Percentiles rank a stretch among this genome's conserved stretches.
Conservation (phyloP, 208 protist species). For the Lotmaria passim region DNA sequence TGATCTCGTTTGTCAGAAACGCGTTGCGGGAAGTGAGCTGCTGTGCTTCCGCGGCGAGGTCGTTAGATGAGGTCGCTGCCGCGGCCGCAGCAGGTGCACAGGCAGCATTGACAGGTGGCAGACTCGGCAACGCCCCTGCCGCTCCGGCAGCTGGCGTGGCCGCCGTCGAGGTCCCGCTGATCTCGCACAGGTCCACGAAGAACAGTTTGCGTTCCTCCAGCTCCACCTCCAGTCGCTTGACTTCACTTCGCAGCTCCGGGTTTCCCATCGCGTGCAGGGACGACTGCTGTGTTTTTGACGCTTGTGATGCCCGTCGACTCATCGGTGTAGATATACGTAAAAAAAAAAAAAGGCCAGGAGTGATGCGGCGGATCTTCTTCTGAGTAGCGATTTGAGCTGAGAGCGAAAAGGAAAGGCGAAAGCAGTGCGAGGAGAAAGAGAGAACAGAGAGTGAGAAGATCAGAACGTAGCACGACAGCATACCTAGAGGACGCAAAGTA, state of each 20-base stretch:
- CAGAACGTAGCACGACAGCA: too few species aligned
- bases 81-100: too few species aligned
- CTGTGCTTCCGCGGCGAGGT: slow-evolving; percentile 29
- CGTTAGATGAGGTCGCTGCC: too few species aligned
- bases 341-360: slow-evolving; percentile 16
- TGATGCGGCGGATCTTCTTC: slow-evolving; percentile 9
- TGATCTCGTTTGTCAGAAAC: slow-evolving; percentile 43
- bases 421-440: too few species aligned
- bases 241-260: slow-evolving; percentile 41
- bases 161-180: slow-evolving; percentile 11
- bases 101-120: neutral
- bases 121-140: neutral
- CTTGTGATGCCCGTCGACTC: slow-evolving; percentile 1
- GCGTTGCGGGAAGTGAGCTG: slow-evolving; percentile 49
- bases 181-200: slow-evolving; percentile 35
- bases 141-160: slow-evolving; percentile 4
- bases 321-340: slow-evolving; percentile 26
- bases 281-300: neutral
- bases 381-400: too few species aligned
- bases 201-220: slow-evolving; percentile 42
- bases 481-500: too few species aligned
- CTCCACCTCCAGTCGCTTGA: slow-evolving; percentile 28
- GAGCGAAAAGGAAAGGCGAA: too few species aligned
- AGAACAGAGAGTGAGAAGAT: too few species aligned
- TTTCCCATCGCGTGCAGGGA: slow-evolving; percentile 2